Evolutionary conservation across 306 rosid genomes (phyloP), one percentile per base, ranked within the genome.

Genomic region (Medicago arabica): DNA sequence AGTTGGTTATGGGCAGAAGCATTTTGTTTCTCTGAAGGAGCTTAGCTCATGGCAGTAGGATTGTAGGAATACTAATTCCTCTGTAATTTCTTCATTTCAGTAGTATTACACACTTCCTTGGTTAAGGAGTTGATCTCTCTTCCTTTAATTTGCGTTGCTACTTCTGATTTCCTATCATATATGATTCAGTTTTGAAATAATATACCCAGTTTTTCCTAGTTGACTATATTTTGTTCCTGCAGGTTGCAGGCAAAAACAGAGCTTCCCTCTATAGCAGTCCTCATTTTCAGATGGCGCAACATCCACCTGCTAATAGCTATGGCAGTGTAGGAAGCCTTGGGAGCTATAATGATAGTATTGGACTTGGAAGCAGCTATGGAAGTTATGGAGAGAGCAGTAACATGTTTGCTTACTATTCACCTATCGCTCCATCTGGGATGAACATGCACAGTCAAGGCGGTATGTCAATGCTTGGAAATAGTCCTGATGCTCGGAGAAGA

Each of bases 261-360:
- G 86, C 88, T 60, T 77, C 92, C 61, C 80, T 82, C 66, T 96
- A 90, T 60, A 83, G 83, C 83, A 90, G 89, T 86, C 89, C 96
- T 5, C 99, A 90, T 87, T 90, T 89, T 77, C 98, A 89, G 81
- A 71, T 90, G 91, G 87, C 75, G 21, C 97, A 89, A 57, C 92
- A 88, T 85, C 77, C 88, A 21, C 86, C 89, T 72, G 88, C 96
- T 63, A 92, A 81, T 80, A 95, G 99, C 82, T 95, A 84, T 75
- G 97, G 99, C 36, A 95, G 97, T 55, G 80, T 92, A 41, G 99
- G 99, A 87, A 96, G 99, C 81, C 89, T 90, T 79, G 99, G 99
- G 75, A 95, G 97, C 92, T 95, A 90, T 73, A 95, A 83, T 82
- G 99, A 92, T 14, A 80, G 86, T 67, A 75, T 82, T 62, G 97